phyloP scores from a whole-genome alignment of 148 eudicot species.

The Chenopodium formosanum region DNA sequence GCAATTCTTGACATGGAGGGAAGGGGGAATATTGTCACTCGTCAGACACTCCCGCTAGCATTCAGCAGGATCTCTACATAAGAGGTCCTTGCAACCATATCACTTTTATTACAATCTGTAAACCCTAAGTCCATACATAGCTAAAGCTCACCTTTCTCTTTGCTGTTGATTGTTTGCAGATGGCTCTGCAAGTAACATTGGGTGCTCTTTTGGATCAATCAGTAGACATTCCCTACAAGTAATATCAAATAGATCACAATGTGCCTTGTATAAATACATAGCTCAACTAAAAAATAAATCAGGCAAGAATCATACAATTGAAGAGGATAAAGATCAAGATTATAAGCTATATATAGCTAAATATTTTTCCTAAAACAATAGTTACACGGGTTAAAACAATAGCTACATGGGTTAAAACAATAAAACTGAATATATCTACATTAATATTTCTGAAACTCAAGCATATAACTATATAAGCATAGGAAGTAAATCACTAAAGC shows the following conservation, averaged over 20 bases:
- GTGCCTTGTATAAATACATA: background rate
- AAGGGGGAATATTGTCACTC: background rate
- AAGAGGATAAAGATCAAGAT: background rate
- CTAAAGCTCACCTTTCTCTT: conserved; percentile 79
- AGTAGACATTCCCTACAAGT: conserved; percentile 76
- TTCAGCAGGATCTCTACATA: no score
- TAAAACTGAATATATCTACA: background rate
- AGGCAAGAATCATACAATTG: background rate
- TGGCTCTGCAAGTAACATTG: conserved; percentile 93
- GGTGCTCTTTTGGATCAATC: conserved; percentile 97
- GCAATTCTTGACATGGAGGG: background rate
- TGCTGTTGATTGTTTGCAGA: conserved; percentile 80
- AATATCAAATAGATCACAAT: conserved; percentile 6
- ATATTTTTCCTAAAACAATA: background rate
- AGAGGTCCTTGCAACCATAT: background rate
- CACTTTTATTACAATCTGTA: background rate
- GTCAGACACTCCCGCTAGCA: no score
- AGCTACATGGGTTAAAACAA: no score
- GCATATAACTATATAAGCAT: background rate
- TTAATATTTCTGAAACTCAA: background rate
- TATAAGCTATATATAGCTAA: background rate
- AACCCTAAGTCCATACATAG: background rate
- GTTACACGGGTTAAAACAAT: background rate
- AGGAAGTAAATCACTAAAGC: background rate
- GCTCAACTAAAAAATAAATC: background rate